Evolutionary conservation across 306 rosid genomes (phyloP).

Genomic region (Cotoneaster glaucophyllus): DNA sequence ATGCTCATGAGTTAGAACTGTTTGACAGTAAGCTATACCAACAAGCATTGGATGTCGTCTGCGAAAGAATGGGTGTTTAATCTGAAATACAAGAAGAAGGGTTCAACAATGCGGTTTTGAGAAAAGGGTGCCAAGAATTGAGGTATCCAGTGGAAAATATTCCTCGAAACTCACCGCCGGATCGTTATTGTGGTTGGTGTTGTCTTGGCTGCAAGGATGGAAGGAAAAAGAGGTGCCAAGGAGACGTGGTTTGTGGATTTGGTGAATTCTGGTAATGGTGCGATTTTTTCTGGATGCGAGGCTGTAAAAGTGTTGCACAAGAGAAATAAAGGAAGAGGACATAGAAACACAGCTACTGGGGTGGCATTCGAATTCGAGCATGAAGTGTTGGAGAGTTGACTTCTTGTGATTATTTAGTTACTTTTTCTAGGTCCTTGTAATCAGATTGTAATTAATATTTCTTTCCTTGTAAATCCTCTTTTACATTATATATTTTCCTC

Average conservation of each 20-base stretch:
- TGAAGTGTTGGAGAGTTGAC: no score
- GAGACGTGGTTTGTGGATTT: conserved; percentile 87
- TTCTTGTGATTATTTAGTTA: no score
- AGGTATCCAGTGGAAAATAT: conserved; percentile 52
- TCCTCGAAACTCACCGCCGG: conserved; percentile 58
- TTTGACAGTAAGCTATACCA: conserved; percentile 54
- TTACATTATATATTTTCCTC: no score
- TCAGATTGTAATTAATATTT: no score
- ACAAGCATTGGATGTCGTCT: conserved; percentile 63
- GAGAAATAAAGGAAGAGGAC: conserved; percentile 31
- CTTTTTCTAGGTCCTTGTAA: no score
- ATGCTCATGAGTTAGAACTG: conserved; percentile 35
- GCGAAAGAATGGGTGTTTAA: conserved; percentile 68
- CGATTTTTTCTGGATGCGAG: conserved; percentile 55
- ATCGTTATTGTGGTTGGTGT: conserved; percentile 91
- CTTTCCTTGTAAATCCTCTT: no score
- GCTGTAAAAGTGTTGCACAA: conserved; percentile 47
- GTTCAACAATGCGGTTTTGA: conserved; percentile 59
- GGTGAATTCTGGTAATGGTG: conserved; percentile 69
- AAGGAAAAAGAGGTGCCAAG: conserved; percentile 58
- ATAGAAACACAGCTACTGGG: conserved; percentile 41
- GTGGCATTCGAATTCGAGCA: conserved; percentile 42
- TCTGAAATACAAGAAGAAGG: conserved; percentile 58
- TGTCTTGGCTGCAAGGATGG: conserved; percentile 77
- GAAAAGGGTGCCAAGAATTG: conserved; percentile 75